Evolutionary conservation across 768 basidiomycete species (phyloP), one percentile per base, ranked within the genome.

Genomic region (Russula brevipes): DNA sequence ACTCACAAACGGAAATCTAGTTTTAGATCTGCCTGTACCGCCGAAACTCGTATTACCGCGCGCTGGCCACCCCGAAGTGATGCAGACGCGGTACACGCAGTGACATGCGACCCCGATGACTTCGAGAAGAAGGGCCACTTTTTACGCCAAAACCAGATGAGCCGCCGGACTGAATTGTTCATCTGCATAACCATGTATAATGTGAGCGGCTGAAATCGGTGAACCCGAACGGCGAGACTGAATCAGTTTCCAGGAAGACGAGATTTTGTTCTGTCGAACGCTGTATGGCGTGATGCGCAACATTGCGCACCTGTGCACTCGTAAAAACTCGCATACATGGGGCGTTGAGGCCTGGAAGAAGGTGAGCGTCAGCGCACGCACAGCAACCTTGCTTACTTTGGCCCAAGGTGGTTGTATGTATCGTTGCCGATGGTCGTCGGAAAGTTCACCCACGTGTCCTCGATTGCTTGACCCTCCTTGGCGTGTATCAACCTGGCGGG

Each of bases 111-210:
- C 71, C 94, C 95, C 1, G 91, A 98, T 71, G 88, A 95, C 39
- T 97, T 95, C 71, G 86, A 90, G 74, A 82, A 80, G 71, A 84
- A 84, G 52, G 87, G 90, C 11, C 95, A 91, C 73, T 89, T 87
- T 63, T 79, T 98, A 36, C 81, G 94, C 55, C 95, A 97, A 72
- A 88, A 88, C 70, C 83, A 90, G 70, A 82, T 76, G 64, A 85
- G 86, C 36, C 81, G 94, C 57, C 82, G 87, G 60, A 97, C 94
- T 12, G 95, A 98, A 71, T 73, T 98, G 59, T 90, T 96, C 76
- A 89, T 98, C 72, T 91, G 93, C 61, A 89, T 98, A 69, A 98
- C 94, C 30, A 94, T 97, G 93, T 97, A 88, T 72, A 97, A 97
- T 73, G 95, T 96, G 73, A 72, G 87, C 73, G 63, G 66, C 30